Conservation (phyloP, 352 stramenopile genomes). For the Phytophthora chlamydospora region DNA sequence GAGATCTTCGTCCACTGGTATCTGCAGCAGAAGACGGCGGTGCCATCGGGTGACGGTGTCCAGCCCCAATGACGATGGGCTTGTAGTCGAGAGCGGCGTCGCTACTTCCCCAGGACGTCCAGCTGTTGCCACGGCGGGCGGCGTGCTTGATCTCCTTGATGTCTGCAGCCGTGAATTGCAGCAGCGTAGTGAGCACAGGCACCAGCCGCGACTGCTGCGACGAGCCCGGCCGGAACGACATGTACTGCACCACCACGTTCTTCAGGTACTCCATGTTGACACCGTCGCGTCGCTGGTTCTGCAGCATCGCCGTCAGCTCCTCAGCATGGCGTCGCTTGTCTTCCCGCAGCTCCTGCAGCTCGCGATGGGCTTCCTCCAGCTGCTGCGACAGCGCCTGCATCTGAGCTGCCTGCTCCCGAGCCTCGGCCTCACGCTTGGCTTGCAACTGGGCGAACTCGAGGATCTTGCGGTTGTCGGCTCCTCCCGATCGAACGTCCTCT, state of each 20-base stretch:
- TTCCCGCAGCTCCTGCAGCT: conserved; percentile 60
- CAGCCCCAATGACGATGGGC: conserved; percentile 50
- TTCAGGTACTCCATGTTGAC: conserved; percentile 93
- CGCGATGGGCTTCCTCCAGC: conserved; percentile 47
- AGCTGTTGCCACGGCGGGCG: conserved; percentile 65
- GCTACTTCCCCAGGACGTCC: conserved; percentile 69
- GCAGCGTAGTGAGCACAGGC: conserved; percentile 83
- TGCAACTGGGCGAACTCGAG: conserved; percentile 88
- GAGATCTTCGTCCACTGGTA: conserved; percentile 20
- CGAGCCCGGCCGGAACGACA: conserved; percentile 86
- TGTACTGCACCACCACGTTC: conserved; percentile 92
- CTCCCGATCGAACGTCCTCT: conserved; percentile 84
- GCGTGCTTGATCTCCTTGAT: conserved; percentile 81
- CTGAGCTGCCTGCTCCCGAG: conserved; percentile 55
- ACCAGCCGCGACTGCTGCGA: conserved; percentile 79
- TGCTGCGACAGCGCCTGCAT: conserved; percentile 60
- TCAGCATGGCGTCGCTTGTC: conserved; percentile 70
- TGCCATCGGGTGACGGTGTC: conserved; percentile 37
- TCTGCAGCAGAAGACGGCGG: conserved; percentile 15
- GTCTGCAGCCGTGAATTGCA: conserved; percentile 82
- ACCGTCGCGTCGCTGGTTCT: conserved; percentile 81
- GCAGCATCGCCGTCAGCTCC: conserved; percentile 76
- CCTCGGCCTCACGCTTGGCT: conserved; percentile 77
- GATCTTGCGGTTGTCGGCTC: conserved; percentile 88
- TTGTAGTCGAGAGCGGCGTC: conserved; percentile 59